Base-by-base conservation (phyloP, 495 filamentous ascomycete species). In the Aspergillus diversus region DNA sequence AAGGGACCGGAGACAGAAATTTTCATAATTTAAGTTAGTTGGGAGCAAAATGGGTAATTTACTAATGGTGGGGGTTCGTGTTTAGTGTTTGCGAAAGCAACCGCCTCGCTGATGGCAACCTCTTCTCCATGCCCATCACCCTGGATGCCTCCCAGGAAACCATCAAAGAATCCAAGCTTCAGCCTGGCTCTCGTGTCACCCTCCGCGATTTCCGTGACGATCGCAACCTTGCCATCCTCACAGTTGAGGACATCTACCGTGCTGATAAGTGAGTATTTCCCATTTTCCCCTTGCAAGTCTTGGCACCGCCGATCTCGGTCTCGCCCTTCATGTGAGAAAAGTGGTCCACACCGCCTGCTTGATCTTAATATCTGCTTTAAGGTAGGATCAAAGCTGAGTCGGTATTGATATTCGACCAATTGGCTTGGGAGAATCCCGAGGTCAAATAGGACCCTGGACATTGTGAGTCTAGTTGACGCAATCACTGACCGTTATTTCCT, bases 101-200 rank as follows among this genome's bases (percentile, higher is more conserved):
- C 75, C 90, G 95, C 60, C 87, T 98, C 57, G 87, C 88, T 58
- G 88, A 93, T 78, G 96, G 96, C 72, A 89, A 88, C 73, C 87
- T 99, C 70, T 99, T 98, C 81, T 91, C 88, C 77, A 99, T 99
- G 78, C 95, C 95, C 61, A 98, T 99, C 71, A 95, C 91, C 66
- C 88, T 99, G 60, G 95, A 99, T 76, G 81, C 94, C 48, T 85
- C 84, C 52, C 81, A 92, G 69, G 77, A 88, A 72, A 83, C 83
- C 46, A 91, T 98, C 75, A 79, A 91, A 39, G 84, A 89, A 65
- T 66, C 86, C 35, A 86, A 86, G 37, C 79, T 98, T 61, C 89
- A 92, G 83, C 69, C 91, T 31, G 93, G 95, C 43, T 78, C 87
- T 53, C 87, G 93, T 57, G 81, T 97, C 66, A 91, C 92, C 42